Percentiles rank a stretch among this genome's conserved stretches.
phyloP scores from a whole-genome alignment of 2,329 filamentous ascomycete genomes.

The Bipolaris gigantea region DNA sequence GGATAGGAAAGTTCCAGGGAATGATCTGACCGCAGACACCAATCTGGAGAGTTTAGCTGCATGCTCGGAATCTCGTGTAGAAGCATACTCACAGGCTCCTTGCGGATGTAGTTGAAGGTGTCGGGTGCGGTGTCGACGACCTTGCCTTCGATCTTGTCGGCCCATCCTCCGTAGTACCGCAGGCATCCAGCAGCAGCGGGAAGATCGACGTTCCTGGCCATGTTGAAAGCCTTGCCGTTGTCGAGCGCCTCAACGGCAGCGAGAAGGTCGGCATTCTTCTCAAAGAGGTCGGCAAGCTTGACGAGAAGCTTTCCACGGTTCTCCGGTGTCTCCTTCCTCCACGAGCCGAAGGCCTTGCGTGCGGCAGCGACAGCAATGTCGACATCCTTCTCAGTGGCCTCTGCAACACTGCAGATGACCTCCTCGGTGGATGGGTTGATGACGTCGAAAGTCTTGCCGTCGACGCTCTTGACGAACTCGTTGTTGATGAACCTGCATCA shows the following conservation, averaged over 20 bases:
- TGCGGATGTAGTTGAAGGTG: slow-evolving; percentile 81
- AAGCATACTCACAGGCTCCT: slow-evolving; percentile 65
- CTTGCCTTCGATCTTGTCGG: slow-evolving; percentile 89
- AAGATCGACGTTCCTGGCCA: slow-evolving; percentile 74
- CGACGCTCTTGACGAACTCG: slow-evolving; percentile 79
- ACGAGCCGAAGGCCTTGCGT: slow-evolving; percentile 77
- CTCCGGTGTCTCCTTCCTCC: slow-evolving; percentile 69
- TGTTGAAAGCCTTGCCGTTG: slow-evolving; percentile 79
- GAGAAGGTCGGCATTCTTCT: slow-evolving; percentile 75
- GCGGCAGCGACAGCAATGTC: slow-evolving; percentile 80
- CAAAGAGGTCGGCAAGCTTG: slow-evolving; percentile 78
- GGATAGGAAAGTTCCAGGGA: slow-evolving; percentile 84
- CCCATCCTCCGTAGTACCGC: slow-evolving; percentile 87
- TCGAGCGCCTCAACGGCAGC: slow-evolving; percentile 84
- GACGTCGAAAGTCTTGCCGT: slow-evolving; percentile 89
- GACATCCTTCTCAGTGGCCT: slow-evolving; percentile 85
- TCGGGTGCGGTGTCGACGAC: slow-evolving; percentile 77
- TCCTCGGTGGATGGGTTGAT: slow-evolving; percentile 87
- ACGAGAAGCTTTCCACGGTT: slow-evolving; percentile 69
- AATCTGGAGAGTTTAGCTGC: slow-evolving; percentile 50
- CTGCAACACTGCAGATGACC: slow-evolving; percentile 78
- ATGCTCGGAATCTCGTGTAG: neutral
- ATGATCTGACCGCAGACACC: slow-evolving; percentile 87
- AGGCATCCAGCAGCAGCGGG: slow-evolving; percentile 67
- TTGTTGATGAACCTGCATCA: slow-evolving; percentile 80